Evolutionary conservation across 2,329 filamentous ascomycete genomes (phyloP), one percentile per base, ranked within the genome.

Genomic region (Neonectria coccinea): DNA sequence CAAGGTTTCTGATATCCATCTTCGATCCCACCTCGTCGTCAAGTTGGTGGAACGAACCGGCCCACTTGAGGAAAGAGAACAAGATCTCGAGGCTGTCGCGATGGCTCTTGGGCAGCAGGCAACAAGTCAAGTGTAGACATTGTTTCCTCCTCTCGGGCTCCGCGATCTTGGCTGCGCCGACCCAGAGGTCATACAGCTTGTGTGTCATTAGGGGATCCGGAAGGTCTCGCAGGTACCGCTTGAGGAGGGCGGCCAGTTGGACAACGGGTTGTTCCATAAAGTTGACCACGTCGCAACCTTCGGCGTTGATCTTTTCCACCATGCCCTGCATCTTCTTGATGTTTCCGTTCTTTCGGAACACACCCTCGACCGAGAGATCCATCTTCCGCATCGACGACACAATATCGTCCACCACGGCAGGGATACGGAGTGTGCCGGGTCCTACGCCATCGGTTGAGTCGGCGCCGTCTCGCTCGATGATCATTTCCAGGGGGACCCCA

Each of bases 321-420:
- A 97, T 84, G 66, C 97, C 94, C 71, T 92, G 93, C 48, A 97
- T 85, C 71, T 94, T 92, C 79, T 96, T 95, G 82, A 99, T 97
- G 79, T 98, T 99, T 73, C 96, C 96, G 74, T 98, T 99, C 86
- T 99, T 99, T 72, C 96, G 90, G 88, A 99, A 99, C 22, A 99
- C 94, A 73, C 96, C 96, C 79, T 99, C 96, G 1, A 99, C 93
- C 2, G 95, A 98, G 83, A 99, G 94, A 78, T 99, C 96, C 93
- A 99, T 98, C 79, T 95, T 96, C 73, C 94, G 90, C 93, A 99
- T 97, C 12, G 94, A 94, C 4, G 92, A 92, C 41, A 99, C 91
- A 53, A 95, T 90, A 76, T 97, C 95, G 74, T 98, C 95, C n/a
- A 99, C 87, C 56, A 99, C 85, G n/a, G 93, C 92, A 3, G 96